These are phyloP conservation scores for Theileria annulata DNA, from an alignment of 169 alveolate species.

Conservation along the genomic window DNA sequence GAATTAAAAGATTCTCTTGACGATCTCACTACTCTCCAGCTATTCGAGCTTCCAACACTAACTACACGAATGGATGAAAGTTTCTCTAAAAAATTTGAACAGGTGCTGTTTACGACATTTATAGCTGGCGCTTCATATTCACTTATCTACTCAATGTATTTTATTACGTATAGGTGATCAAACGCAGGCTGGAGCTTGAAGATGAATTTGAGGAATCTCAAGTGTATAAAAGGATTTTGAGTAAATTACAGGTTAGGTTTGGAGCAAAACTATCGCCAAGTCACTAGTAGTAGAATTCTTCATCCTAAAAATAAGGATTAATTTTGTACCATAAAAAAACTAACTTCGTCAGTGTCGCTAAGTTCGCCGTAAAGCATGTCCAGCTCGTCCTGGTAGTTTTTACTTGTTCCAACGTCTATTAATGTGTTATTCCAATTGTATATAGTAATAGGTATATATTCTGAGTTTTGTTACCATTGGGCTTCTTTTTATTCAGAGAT, in stretches of 20 bases:
- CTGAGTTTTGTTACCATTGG: constrained; percentile 17
- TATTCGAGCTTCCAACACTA: constrained; percentile 10
- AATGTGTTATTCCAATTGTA: not conserved
- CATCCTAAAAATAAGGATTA: not conserved
- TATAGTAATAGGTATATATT: not conserved
- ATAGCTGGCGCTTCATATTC: not conserved
- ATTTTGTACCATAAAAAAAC: not conserved
- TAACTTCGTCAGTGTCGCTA: constrained; percentile 60
- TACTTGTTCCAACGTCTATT: constrained; percentile 60
- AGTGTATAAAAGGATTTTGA: not conserved
- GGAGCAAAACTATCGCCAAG: not conserved
- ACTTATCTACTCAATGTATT: not conserved
- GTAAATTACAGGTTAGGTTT: not conserved
- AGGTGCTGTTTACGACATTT: not conserved
- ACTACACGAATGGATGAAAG: not conserved
- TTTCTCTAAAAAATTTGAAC: not conserved
- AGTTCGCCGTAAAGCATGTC: constrained; percentile 78
- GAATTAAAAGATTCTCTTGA: constrained; percentile 24
- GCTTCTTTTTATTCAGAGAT: constrained; percentile 62
- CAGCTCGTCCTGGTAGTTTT: constrained; percentile 76
- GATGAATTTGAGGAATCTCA: not conserved
- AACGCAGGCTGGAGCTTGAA: not conserved
- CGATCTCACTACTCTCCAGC: not conserved
- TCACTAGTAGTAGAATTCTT: constrained; percentile 45
- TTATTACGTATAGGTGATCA: not conserved